phyloP scores from a whole-genome alignment of 257 asterid species.

The Lithospermum erythrorhizon region DNA sequence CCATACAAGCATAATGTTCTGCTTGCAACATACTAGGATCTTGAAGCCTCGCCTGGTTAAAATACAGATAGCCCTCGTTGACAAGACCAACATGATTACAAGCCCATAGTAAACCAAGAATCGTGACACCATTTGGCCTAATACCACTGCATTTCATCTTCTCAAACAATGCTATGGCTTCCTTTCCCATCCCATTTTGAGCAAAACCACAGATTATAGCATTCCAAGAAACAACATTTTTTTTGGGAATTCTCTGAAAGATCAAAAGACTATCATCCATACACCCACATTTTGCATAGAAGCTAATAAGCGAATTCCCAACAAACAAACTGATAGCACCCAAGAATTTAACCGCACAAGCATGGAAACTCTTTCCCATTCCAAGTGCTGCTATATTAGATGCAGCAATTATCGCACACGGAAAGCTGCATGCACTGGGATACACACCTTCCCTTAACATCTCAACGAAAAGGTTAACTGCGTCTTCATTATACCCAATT shows the following conservation, averaged over 20 bases:
- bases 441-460: conserved; percentile 56
- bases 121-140: conserved; percentile 47
- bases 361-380: conserved; percentile 75
- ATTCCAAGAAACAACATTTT: conserved; percentile 69
- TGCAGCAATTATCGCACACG: conserved; percentile 54
- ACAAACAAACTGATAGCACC: conserved; percentile 40
- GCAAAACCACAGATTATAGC: conserved; percentile 76
- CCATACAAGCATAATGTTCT: conserved; percentile 81
- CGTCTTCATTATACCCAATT: conserved; percentile 60
- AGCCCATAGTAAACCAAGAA: conserved; percentile 59
- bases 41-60: conserved; percentile 30
- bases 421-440: conserved; percentile 45
- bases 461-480: conserved; percentile 45
- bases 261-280: conserved; percentile 49
- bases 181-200: conserved; percentile 60
- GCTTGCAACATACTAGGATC: conserved; percentile 32
- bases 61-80: conserved; percentile 42
- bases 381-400: conserved; percentile 70
- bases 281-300: conserved; percentile 80
- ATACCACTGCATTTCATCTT: conserved; percentile 33
- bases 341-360: conserved; percentile 66
- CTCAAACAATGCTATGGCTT: conserved; percentile 32
- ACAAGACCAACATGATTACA: conserved; percentile 66
- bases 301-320: conserved; percentile 58
- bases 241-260: conserved; percentile 28